These are phyloP conservation scores for Entomophthora muscae DNA, from an alignment of 371 early-diverging fungal species.

Conservation along the genomic window DNA sequence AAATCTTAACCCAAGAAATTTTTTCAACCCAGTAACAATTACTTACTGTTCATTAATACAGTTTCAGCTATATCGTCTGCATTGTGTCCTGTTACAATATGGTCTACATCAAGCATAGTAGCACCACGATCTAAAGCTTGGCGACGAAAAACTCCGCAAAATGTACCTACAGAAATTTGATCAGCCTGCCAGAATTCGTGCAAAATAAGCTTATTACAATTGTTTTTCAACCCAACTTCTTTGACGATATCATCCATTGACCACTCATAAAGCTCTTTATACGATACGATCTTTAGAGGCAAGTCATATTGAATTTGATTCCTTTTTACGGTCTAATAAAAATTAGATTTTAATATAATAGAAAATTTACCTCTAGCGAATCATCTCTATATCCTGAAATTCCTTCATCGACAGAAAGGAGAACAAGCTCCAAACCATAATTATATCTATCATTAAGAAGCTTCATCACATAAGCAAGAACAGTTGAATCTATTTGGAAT, in stretches of 20 bases:
- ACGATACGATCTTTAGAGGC: slow-evolving; percentile 88
- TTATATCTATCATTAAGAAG: slow-evolving; percentile 84
- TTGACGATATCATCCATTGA: slow-evolving; percentile 97
- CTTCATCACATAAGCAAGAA: slow-evolving; percentile 93
- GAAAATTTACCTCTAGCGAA: slow-evolving; percentile 57
- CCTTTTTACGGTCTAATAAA: slow-evolving; percentile 68
- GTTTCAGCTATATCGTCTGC: slow-evolving; percentile 99
- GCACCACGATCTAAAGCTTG: slow-evolving; percentile 98
- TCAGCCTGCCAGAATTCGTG: neutral
- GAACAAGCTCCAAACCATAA: slow-evolving; percentile 82
- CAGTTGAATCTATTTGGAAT: slow-evolving; percentile 95
- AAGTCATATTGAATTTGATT: slow-evolving; percentile 88
- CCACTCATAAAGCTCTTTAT: slow-evolving; percentile 93
- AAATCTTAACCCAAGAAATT: neutral
- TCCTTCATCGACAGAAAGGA: slow-evolving; percentile 98
- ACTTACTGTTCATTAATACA: slow-evolving; percentile 93
- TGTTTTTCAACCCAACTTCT: slow-evolving; percentile 90
- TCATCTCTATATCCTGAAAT: slow-evolving; percentile 98
- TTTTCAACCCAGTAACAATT: neutral
- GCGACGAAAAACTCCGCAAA: slow-evolving; percentile 98
- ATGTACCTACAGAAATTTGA: slow-evolving; percentile 39
- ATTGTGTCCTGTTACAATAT: slow-evolving; percentile 99
- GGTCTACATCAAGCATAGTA: slow-evolving; percentile 73
- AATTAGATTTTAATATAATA: neutral
- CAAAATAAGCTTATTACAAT: slow-evolving; percentile 41